phyloP scores from a whole-genome alignment of 78 protist genomes.

The Isochrysis galbana region DNA sequence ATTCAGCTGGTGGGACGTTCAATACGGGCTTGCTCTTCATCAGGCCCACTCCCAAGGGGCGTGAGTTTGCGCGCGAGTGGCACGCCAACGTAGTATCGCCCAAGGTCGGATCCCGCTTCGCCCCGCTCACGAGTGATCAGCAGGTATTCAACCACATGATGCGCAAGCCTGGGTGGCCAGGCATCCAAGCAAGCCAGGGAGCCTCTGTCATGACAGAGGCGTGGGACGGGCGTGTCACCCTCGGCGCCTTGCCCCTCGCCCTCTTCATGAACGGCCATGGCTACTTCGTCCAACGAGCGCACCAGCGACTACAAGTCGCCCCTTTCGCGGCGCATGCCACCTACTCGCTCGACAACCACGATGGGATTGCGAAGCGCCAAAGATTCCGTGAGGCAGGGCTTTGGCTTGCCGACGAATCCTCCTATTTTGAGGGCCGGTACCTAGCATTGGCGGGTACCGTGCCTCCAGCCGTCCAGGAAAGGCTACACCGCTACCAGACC shows the following conservation, averaged over 20 bases:
- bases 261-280: slow-evolving; percentile 17
- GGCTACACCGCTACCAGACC: background rate
- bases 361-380: background rate
- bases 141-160: background rate
- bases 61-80: background rate
- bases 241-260: background rate
- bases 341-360: slow-evolving; percentile 17
- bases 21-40: background rate
- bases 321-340: slow-evolving; percentile 30
- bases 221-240: background rate
- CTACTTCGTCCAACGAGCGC: background rate
- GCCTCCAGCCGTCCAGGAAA: background rate
- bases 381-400: slow-evolving; percentile 23
- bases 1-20: background rate
- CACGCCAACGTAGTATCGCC: background rate
- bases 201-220: background rate
- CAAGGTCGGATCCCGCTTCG: background rate
- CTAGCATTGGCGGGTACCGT: background rate
- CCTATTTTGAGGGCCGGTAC: background rate
- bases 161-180: background rate
- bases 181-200: background rate
- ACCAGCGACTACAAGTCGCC: background rate
- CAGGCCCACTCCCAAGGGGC: background rate
- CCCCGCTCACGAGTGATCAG: background rate
- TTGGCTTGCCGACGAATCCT: background rate